phyloP scores from a whole-genome alignment of 2,329 filamentous ascomycete species.

The Stenocarpella maydis region DNA sequence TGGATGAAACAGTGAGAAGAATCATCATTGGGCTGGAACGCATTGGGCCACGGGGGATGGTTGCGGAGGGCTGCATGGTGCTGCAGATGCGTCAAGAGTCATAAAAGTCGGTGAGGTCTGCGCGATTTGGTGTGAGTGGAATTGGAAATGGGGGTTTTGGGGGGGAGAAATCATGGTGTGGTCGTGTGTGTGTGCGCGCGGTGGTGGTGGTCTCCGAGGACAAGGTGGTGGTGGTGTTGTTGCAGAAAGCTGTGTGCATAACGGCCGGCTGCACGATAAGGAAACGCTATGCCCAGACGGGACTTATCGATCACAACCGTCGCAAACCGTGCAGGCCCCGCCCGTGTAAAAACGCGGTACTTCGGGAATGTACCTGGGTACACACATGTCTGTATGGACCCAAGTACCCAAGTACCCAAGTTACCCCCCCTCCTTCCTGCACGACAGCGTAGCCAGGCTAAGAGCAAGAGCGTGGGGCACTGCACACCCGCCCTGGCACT shows the following conservation, averaged over 20 bases:
- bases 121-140: conserved; percentile 28
- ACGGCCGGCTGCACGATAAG: conserved; percentile 28
- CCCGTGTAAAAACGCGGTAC: neutral
- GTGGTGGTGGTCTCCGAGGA: too few species aligned
- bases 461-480: conserved; percentile 5
- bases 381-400: too few species aligned
- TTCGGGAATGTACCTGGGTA: neutral
- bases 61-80: conserved; percentile 13
- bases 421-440: conserved; percentile 7
- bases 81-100: conserved; percentile 27
- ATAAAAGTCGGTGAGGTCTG: conserved; percentile 32
- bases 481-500: conserved; percentile 6
- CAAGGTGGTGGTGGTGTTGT: conserved; percentile 13
- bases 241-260: neutral
- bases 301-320: neutral
- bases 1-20: neutral
- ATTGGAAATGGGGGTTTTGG: conserved; percentile 18
- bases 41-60: conserved; percentile 2
- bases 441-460: conserved; percentile 12
- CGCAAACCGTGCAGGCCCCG: neutral
- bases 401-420: neutral
- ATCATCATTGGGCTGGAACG: conserved; percentile 5
- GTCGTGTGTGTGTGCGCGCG: too few species aligned
- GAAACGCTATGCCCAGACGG: neutral
- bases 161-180: conserved; percentile 1